Base-by-base conservation (phyloP, 1,284 basidiomycete genomes). In the Cerrena zonata region DNA sequence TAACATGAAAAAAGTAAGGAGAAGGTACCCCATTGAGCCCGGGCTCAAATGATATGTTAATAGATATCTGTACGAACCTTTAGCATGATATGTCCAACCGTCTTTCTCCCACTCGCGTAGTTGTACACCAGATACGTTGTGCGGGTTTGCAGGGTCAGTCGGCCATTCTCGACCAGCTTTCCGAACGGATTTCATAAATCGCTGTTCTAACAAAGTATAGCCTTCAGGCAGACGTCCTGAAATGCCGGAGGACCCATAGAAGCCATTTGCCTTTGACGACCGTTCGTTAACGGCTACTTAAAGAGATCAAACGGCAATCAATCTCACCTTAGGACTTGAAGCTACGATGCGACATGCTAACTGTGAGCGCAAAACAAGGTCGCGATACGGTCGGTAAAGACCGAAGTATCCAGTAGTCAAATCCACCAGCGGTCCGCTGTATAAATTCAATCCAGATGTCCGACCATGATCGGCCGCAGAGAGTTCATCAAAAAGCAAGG, bases 41-140 rank as follows among this genome's bases (percentile, higher is more conserved):
- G 30, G 15, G 15, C 15, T 34, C 30, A 15, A 34, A 7, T 7
- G 30, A 7, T 7, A 34, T 34, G 30, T 34, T 15, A 15, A 34
- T 7, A 34, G 7, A 15, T 34, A 34, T 7, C 7, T 7, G 30
- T 7, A 51, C 57, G 48, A 56, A 92, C 94, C 95, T 79, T 98
- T 99, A 26, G 94, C 91, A 63, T 99, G 95, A 70, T 99, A 99
- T 0, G 95, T 99, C 96, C 96, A 99, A 0, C 87, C 91, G n/a
- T 78, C 69, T 56, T 80, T 82, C 61, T 83, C 80, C 95, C 95
- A 98, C 67, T 98, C 94, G 53, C 75, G 77, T 52, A 99, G 73
- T 53, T 83, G 75, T 19, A 98, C 78, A 0, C 81, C 79, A 18
- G 69, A 64, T 12, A 19, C 41, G 24, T 19, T 13, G 41, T 19